Base-by-base conservation (phyloP, 345 rosid genomes). In the Populus tremula region DNA sequence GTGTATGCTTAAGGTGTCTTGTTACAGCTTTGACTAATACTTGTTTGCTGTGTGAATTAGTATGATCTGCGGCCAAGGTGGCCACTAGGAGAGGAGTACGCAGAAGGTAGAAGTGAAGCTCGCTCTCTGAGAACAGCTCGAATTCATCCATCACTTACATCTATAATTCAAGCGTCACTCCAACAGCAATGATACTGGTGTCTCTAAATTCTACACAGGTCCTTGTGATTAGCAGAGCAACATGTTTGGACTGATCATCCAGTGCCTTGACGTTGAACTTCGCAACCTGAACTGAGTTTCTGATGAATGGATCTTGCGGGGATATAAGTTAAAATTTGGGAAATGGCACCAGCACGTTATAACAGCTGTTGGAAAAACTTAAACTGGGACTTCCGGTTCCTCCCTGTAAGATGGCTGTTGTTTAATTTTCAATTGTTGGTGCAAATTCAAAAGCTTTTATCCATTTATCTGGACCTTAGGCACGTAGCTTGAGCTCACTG, bases 61-160 rank as follows among this genome's bases (percentile, higher is more conserved):
- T 91, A 83, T 87, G 98, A 94, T 84, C 73, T 94, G 82, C 85
- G 97, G 73, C 94, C 98, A 36, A 88, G 98, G 85, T 95, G 99
- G 99, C 98, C 99, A 33, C 72, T 93, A 23, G 98, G 97, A 59
- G 96, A 91, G 81, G 99, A 90, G 81, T 88, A 87, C 73, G 91
- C 90, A 2, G 84, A 82, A 88, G 98, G 98, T 75, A 91, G 88
- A 85, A 92, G 97, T 9, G 86, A 85, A 69, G 94, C 97, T 72
- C 95, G 94, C 11, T 94, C 96, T 21, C 12, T 93, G 85, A 91
- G 83, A 80, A 93, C 62, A 27, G 97, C 94, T 38, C 86, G 98
- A 56, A 81, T 95, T 31, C 96, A 95, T 69, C 97, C 99, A 0
- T 93, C 97, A 3, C 94, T 95, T 39, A 95, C 99, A 80, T 95